Evolutionary conservation across 2,329 filamentous ascomycete genomes (phyloP), one percentile per base, ranked within the genome.

Genomic region (Epichloe bromicola): DNA sequence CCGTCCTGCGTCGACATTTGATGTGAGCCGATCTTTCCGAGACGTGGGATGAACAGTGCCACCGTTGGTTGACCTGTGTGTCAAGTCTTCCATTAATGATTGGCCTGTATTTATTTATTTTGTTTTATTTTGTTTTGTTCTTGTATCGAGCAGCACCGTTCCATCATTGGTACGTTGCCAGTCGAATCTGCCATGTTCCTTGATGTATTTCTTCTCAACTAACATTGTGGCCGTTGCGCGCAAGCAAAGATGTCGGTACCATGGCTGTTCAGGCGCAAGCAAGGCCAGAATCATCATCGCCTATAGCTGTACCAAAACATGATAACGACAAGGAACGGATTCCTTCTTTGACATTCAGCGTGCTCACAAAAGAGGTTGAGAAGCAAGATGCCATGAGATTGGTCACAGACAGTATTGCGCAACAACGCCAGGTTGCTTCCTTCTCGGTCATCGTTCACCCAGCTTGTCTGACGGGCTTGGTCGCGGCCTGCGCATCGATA

Each of bases 371-470:
- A 40, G 68, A 78, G 45, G 62, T 70, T 43, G 83, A 88, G 61
- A 80, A 82, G 62, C 70, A 80, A 55, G 75, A 80, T 51, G 84
- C 83, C 12, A 72, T 95, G 50, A 78, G 78, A 54, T 75, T 95
- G 17, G 75, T 95, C 45, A 82, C 86, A 49, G 87, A 93, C 68
- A 87, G 83, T 56, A 80, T 94, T 51, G 86, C 87, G 26, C 85
- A 95, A 63, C 88, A 93, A 68, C 82, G 86, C 49, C 83, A 88
- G 64, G 66, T 76, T 4, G 81, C 86, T 7, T 79, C 81, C 14
- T 70, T 71, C 47, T 70, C 78, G 54, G 69, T 93, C 54, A 74
- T 88, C 55, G 78, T 77, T 60, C 79, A 88, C 65, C 79, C 78
- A 0, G 61, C 75, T 20, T 69, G 71, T 44, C 58, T 82, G 1